Evolutionary conservation across 352 stramenopile genomes (phyloP).

Genomic region (Phytophthora sp.): DNA sequence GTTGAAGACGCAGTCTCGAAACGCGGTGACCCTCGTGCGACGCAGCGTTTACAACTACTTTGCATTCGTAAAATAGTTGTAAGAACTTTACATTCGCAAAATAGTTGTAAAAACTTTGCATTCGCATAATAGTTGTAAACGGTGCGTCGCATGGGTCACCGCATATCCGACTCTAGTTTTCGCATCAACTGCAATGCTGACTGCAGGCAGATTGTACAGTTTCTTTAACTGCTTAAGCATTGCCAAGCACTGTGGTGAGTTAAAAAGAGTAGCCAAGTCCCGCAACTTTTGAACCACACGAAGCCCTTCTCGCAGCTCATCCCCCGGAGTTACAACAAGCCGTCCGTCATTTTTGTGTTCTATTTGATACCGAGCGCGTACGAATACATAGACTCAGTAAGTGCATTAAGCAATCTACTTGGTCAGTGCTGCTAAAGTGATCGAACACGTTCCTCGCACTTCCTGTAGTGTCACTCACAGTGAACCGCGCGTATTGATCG

Average conservation of each 20-base stretch:
- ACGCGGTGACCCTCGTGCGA: too few relatives aligned
- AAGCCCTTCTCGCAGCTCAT: background rate
- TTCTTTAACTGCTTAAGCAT: constrained; percentile 6
- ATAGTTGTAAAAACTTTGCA: constrained; percentile 12
- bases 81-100: too few relatives aligned
- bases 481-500: background rate
- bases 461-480: background rate
- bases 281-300: constrained; percentile 7
- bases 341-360: constrained; percentile 3
- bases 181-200: background rate
- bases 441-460: constrained; percentile 2
- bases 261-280: constrained; percentile 10
- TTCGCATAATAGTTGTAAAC: constrained; percentile 13
- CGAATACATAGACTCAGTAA: constrained; percentile 3
- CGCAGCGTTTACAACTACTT: too few relatives aligned
- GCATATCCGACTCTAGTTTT: constrained; percentile 16
- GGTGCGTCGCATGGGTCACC: background rate
- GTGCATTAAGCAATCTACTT: constrained; percentile 16
- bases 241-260: background rate
- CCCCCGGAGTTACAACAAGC: background rate
- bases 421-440: constrained; percentile 10
- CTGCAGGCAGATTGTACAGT: background rate
- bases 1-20: background rate
- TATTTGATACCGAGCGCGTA: constrained; percentile 8
- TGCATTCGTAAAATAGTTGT: too few relatives aligned